A percentile compares a stretch with the other conserved stretches of the same genome.
Conservation (phyloP, 2,329 filamentous ascomycete species). For the Dactylellina haptotyla region DNA sequence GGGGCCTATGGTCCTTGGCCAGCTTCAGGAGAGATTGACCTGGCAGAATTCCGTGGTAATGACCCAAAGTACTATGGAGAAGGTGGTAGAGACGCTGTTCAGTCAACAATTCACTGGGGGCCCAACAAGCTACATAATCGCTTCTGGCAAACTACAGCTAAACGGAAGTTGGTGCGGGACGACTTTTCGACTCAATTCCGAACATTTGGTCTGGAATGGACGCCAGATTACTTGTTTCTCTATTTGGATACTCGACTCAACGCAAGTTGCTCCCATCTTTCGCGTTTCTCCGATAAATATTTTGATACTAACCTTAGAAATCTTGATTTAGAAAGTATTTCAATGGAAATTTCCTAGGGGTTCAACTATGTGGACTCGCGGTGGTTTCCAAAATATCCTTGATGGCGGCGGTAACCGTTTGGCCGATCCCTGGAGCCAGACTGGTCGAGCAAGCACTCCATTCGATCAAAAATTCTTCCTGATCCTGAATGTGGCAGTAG, state of each 20-base stretch:
- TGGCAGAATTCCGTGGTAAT: constrained; percentile 66
- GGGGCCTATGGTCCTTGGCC: constrained; percentile 66
- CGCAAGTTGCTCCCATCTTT: constrained; percentile 56
- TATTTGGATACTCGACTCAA: constrained; percentile 65
- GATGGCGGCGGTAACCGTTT: constrained; percentile 63
- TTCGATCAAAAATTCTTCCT: constrained; percentile 68
- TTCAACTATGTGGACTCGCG: constrained; percentile 62
- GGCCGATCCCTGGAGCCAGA: constrained; percentile 64
- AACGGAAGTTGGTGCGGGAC: constrained; percentile 60
- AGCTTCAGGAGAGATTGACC: constrained; percentile 67
- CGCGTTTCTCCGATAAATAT: constrained; percentile 56
- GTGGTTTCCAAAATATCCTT: constrained; percentile 61
- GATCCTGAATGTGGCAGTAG: constrained; percentile 67
- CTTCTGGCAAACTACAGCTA: constrained; percentile 60
- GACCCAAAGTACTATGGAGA: constrained; percentile 60
- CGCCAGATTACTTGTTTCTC: constrained; percentile 67
- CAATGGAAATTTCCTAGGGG: constrained; percentile 54
- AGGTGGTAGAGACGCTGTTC: constrained; percentile 62
- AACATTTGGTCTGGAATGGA: constrained; percentile 68
- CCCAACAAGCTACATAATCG: constrained; percentile 57
- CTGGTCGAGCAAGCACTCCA: constrained; percentile 63
- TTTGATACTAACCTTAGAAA: neutral
- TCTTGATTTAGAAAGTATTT: constrained; percentile 5
- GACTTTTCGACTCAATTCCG: constrained; percentile 64
- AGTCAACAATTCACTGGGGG: constrained; percentile 66